A percentile compares a stretch with the other conserved stretches of the same genome.
Conservation (phyloP, 306 rosid genomes). For the Lupinus albus region DNA sequence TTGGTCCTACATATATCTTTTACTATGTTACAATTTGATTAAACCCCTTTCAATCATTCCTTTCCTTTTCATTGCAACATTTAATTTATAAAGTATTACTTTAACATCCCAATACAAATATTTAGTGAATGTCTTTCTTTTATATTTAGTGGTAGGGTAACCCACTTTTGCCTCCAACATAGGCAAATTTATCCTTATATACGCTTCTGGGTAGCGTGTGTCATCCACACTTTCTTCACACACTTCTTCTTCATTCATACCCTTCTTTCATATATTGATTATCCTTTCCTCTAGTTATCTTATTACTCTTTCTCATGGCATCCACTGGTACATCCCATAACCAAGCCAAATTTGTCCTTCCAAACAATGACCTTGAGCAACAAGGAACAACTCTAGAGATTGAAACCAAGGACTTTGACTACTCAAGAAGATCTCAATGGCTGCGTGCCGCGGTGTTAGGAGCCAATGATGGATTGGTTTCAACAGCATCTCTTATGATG, state of each 20-base stretch:
- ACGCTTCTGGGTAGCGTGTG: slow-evolving; percentile 70
- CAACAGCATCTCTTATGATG: slow-evolving; percentile 92
- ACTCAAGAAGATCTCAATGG: slow-evolving; percentile 93
- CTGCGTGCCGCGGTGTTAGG: slow-evolving; percentile 88
- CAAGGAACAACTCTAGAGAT: slow-evolving; percentile 49
- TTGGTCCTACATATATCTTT: neutral
- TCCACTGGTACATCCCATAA: slow-evolving; percentile 42
- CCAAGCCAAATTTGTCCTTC: slow-evolving; percentile 42
- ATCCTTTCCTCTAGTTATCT: neutral
- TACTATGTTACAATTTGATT: slow-evolving; percentile 19
- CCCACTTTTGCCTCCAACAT: slow-evolving; percentile 54
- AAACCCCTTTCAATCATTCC: slow-evolving; percentile 19
- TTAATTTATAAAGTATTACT: slow-evolving; percentile 11
- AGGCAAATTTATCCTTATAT: slow-evolving; percentile 60
- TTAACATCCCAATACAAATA: neutral
- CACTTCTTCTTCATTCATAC: neutral
- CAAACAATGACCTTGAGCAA: slow-evolving; percentile 55
- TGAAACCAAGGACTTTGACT: slow-evolving; percentile 61
- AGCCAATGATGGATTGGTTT: slow-evolving; percentile 90
- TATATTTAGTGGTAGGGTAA: slow-evolving; percentile 44
- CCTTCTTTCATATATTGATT: neutral
- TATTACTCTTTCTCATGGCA: slow-evolving; percentile 43
- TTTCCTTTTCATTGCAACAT: slow-evolving; percentile 5
- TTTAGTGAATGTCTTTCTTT: slow-evolving; percentile 23
- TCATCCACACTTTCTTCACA: slow-evolving; percentile 64